Evolutionary conservation across 805 yeast species (phyloP).

Genomic region (Myxozyma geophila): DNA sequence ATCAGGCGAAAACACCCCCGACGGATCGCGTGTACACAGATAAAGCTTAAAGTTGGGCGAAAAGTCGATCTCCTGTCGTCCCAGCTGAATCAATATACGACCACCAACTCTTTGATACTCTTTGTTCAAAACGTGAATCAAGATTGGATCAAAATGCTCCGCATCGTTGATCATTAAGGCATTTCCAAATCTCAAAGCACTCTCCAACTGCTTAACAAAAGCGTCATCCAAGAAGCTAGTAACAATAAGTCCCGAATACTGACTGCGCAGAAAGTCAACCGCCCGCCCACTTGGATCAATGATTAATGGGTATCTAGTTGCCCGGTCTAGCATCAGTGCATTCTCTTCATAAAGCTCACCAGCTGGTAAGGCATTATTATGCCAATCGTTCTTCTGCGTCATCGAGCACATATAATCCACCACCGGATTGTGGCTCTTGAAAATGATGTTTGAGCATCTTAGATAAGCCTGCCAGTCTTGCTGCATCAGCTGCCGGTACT

Average conservation of each 20-base stretch:
- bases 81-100: constrained; percentile 62
- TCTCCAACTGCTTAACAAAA: constrained; percentile 70
- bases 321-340: constrained; percentile 54
- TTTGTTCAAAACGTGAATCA: constrained; percentile 62
- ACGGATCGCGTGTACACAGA: constrained; percentile 58
- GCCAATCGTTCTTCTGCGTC: constrained; percentile 57
- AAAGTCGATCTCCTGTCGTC: constrained; percentile 66
- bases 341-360: constrained; percentile 71
- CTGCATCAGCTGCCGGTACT: constrained; percentile 48
- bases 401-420: constrained; percentile 50
- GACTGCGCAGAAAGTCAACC: constrained; percentile 49
- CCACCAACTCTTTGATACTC: constrained; percentile 74
- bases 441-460: constrained; percentile 46
- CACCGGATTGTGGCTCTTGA: constrained; percentile 47
- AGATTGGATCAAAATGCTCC: constrained; percentile 76
- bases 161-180: constrained; percentile 74
- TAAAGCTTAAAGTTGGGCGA: constrained; percentile 65
- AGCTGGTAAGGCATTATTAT: constrained; percentile 54
- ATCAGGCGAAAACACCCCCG: constrained; percentile 58
- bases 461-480: constrained; percentile 49
- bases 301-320: constrained; percentile 57
- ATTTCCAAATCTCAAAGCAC: constrained; percentile 84
- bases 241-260: constrained; percentile 43
- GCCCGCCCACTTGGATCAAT: constrained; percentile 72
- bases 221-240: constrained; percentile 76